Evolutionary conservation across 139 green algal genomes (phyloP), one percentile per base, ranked within the genome.

Genomic region (Pseudopediastrum boryanum): DNA sequence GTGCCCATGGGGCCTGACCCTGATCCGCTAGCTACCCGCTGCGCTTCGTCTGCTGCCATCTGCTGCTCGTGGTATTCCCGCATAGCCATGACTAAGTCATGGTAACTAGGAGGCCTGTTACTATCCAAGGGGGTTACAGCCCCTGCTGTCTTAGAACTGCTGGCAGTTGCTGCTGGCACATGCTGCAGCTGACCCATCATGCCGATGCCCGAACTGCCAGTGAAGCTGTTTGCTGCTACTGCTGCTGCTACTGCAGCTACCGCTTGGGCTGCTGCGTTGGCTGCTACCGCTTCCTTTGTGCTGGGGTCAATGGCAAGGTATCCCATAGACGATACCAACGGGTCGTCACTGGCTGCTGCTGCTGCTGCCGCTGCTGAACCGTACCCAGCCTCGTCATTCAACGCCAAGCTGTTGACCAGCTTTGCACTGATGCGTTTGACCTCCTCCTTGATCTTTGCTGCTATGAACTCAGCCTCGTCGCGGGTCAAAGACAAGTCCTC

Each of bases 401-500:
- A 8, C 39, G 41, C 13, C 41, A 13, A 13, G 21, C 39, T 4
- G 25, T 39, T 46, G 9, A 8, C 39, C 65, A 29, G 21, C 21
- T 19, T n/a, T 19, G 59, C 59, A 31, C 59, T 68, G 59, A 84
- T 84, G 38, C 80, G 78, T 33, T 39, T 31, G 10, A 93, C 64
- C 80, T 90, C 86, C 50, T 86, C 46, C 23, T 83, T 82, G 75
- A 93, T 93, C 81, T 90, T 89, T 0, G 52, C 82, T 1, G 83
- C 82, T 42, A 94, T 91, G 63, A 73, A 42, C n/a, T 69, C 63
- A 19, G 92, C 93, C 70, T 98, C 91, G 16, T 87, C 84, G 2
- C 82, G 82, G 8, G 84, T 90, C 44, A 97, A 72, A 21, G 84
- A 88, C 64, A 99, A 85, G 72, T 98, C 95, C 51, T 94, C 80